Evolutionary conservation across 192 early-diverging fungal species (phyloP).

Genomic region (Mortierella hygrophila): DNA sequence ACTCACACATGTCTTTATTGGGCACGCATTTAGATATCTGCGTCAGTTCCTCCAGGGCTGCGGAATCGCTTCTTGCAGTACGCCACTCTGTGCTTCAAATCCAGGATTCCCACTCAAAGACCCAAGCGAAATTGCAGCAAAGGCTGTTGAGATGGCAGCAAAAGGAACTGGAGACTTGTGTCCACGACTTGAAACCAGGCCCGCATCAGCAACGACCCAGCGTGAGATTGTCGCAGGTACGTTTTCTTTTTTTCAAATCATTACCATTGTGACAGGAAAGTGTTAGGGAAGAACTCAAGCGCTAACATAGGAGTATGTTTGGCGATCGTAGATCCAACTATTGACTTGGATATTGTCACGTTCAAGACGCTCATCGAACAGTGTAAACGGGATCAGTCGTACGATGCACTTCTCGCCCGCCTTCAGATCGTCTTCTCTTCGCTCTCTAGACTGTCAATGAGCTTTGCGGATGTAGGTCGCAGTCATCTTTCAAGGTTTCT

Average conservation of each 20-base stretch:
- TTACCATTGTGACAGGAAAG: too few species aligned
- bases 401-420: conserved; percentile 20
- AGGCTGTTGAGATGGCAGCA: conserved; percentile 29
- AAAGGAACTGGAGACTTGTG: conserved; percentile 31
- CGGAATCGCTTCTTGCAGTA: conserved; percentile 19
- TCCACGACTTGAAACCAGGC: conserved; percentile 18
- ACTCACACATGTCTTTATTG: not conserved
- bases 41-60: conserved; percentile 52
- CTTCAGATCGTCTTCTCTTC: conserved; percentile 46
- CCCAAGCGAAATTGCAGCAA: conserved; percentile 36
- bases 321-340: conserved; percentile 13
- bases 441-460: conserved; percentile 46
- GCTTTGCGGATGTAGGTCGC: conserved; percentile 50
- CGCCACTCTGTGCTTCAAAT: conserved; percentile 39
- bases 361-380: conserved; percentile 41
- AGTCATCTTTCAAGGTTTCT: not conserved
- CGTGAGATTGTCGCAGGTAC: conserved; percentile 48
- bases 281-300: not conserved
- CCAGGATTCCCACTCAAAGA: conserved; percentile 30
- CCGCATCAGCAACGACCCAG: not conserved
- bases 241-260: not conserved
- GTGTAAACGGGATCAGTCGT: conserved; percentile 34
- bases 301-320: not conserved
- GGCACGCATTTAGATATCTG: conserved; percentile 20
- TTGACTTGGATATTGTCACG: conserved; percentile 46